These are phyloP conservation scores for Pyrenochaeta sp. DNA, from an alignment of 2,329 filamentous ascomycete species.

Conservation along the genomic window DNA sequence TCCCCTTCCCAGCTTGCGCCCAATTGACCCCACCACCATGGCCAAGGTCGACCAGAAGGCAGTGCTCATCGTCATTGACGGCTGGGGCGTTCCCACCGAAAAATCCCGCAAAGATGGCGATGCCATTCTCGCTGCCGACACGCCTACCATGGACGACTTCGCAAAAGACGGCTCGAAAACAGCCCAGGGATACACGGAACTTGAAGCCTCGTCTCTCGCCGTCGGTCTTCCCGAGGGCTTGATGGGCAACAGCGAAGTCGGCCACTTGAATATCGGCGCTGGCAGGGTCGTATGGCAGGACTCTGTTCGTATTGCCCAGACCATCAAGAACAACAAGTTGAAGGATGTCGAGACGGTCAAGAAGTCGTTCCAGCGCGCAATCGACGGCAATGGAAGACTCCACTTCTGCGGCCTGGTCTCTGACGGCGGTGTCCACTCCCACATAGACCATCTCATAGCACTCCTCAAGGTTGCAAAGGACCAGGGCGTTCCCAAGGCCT, in stretches of 20 bases:
- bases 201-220: constrained; percentile 94
- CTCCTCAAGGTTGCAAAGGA: constrained; percentile 91
- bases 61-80: constrained; percentile 94
- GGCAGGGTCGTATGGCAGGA: constrained; percentile 98
- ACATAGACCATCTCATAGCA: constrained; percentile 91
- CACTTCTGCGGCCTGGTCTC: constrained; percentile 93
- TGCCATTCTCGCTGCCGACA: constrained; percentile 92
- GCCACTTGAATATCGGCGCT: constrained; percentile 97
- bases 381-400: constrained; percentile 87
- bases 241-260: constrained; percentile 99
- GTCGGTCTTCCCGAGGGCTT: constrained; percentile 95
- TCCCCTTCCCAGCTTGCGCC: neutral
- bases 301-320: constrained; percentile 91
- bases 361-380: constrained; percentile 79
- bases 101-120: constrained; percentile 87
- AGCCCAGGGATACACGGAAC: constrained; percentile 84
- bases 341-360: constrained; percentile 79
- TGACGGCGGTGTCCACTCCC: constrained; percentile 95
- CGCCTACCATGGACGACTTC: constrained; percentile 94
- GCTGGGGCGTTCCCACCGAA: constrained; percentile 89
- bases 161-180: constrained; percentile 71
- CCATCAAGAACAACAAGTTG: constrained; percentile 85
- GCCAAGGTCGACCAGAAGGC: constrained; percentile 73
- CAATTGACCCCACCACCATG: constrained; percentile 59
- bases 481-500: constrained; percentile 86